phyloP scores from a whole-genome alignment of 805 yeast genomes.

The Suhomyces canberraensis region DNA sequence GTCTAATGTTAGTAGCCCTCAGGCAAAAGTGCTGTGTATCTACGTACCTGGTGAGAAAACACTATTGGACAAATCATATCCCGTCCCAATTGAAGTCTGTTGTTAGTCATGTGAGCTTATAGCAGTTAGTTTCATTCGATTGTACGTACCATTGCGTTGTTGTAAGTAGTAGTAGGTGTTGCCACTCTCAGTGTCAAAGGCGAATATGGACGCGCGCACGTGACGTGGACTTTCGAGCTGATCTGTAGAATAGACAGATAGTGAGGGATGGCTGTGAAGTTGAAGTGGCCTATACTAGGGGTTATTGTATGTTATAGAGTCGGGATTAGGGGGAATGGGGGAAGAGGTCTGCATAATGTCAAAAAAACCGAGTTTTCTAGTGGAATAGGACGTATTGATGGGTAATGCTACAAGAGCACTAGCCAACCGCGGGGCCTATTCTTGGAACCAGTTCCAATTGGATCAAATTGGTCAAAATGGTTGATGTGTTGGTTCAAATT shows the following conservation, averaged over 20 bases:
- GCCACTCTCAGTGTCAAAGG: not conserved
- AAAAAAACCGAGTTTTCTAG: too few relatives aligned
- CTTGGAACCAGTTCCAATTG: too few relatives aligned
- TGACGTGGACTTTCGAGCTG: not conserved
- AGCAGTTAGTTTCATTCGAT: not conserved
- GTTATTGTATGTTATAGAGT: constrained; percentile 13
- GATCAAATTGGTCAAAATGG: too few relatives aligned
- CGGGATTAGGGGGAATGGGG: not conserved
- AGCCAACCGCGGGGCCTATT: not conserved
- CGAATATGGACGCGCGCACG: not conserved
- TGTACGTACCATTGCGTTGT: constrained; percentile 8
- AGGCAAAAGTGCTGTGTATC: not conserved
- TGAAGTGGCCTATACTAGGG: constrained; percentile 17
- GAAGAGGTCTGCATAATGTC: not conserved
- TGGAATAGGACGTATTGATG: not conserved
- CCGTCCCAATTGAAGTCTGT: constrained; percentile 94
- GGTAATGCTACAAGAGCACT: not conserved
- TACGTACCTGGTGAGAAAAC: constrained; percentile 77
- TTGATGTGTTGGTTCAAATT: too few relatives aligned
- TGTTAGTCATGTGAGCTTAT: constrained; percentile 9
- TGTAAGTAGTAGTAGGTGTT: not conserved
- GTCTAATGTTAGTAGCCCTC: constrained; percentile 37
- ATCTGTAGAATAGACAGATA: too few relatives aligned
- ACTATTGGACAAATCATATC: constrained; percentile 96
- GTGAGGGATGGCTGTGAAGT: constrained; percentile 12